Percentiles rank a stretch among this genome's conserved stretches.
These are phyloP conservation scores for Firmiana major DNA, from an alignment of 345 rosid species.

Conservation along the genomic window DNA sequence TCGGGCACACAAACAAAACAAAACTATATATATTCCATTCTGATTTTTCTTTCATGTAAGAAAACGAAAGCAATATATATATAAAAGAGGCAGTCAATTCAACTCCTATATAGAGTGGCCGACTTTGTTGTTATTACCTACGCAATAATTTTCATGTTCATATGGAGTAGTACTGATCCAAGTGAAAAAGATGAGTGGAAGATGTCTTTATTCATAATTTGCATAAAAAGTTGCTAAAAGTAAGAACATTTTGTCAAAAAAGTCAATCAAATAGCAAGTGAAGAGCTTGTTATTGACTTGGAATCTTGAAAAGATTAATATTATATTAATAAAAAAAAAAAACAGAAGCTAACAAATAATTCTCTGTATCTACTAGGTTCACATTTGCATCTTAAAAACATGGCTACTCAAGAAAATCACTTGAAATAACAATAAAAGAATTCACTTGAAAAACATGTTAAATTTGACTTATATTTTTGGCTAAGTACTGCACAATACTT, in stretches of 20 bases:
- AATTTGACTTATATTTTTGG: neutral
- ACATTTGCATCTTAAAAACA: neutral
- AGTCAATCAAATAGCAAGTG: neutral
- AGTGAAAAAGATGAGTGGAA: neutral
- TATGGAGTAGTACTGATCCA: neutral
- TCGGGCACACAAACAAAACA: too few species aligned
- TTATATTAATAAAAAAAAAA: neutral
- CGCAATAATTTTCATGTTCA: neutral
- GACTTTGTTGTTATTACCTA: neutral
- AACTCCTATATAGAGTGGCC: neutral
- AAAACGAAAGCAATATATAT: too few species aligned
- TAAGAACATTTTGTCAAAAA: neutral
- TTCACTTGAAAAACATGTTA: neutral
- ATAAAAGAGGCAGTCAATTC: too few species aligned
- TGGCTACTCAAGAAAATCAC: neutral
- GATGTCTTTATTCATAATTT: neutral
- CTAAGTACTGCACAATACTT: neutral
- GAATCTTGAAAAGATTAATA: neutral
- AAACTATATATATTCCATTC: neutral
- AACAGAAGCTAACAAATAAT: neutral
- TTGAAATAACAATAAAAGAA: neutral
- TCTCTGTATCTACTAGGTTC: neutral
- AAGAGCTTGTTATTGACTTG: neutral
- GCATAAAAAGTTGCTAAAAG: neutral
- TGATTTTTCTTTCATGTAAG: neutral